phyloP scores from a whole-genome alignment of 1,284 basidiomycete species.

The Ceratobasidium sp. region DNA sequence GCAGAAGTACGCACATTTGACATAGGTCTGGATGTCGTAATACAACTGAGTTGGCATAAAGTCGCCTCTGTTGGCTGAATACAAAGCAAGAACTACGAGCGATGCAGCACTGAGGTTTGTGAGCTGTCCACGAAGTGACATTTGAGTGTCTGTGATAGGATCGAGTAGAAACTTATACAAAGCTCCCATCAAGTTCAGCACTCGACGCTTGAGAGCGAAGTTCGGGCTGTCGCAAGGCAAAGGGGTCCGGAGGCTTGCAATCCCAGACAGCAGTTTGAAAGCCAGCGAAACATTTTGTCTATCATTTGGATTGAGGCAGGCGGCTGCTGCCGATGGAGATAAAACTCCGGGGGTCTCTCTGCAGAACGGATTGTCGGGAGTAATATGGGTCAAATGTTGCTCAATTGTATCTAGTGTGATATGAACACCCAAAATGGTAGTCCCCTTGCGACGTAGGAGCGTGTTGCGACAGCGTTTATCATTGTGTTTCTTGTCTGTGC shows the following conservation, averaged over 20 bases:
- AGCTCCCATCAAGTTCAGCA: not conserved
- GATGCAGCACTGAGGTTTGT: conserved; percentile 23
- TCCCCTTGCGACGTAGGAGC: conserved; percentile 50
- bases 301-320: conserved; percentile 52
- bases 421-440: conserved; percentile 48
- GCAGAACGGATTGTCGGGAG: conserved; percentile 6
- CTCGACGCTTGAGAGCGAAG: conserved; percentile 28
- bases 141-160: not conserved
- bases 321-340: conserved; percentile 27
- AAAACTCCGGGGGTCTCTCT: conserved; percentile 44
- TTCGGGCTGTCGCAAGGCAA: conserved; percentile 43
- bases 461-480: conserved; percentile 54
- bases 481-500: conserved; percentile 56
- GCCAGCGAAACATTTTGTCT: conserved; percentile 54
- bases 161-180: conserved; percentile 10
- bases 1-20: conserved; percentile 41
- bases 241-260: conserved; percentile 50
- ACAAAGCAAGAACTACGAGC: conserved; percentile 14
- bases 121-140: conserved; percentile 23
- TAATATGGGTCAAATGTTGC: conserved; percentile 46
- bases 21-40: conserved; percentile 24
- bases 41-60: conserved; percentile 31
- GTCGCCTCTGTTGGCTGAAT: not conserved
- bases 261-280: conserved; percentile 49
- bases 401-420: conserved; percentile 50